Evolutionary conservation across 2,329 filamentous ascomycete genomes (phyloP).

Genomic region (Fusarium stilboides): DNA sequence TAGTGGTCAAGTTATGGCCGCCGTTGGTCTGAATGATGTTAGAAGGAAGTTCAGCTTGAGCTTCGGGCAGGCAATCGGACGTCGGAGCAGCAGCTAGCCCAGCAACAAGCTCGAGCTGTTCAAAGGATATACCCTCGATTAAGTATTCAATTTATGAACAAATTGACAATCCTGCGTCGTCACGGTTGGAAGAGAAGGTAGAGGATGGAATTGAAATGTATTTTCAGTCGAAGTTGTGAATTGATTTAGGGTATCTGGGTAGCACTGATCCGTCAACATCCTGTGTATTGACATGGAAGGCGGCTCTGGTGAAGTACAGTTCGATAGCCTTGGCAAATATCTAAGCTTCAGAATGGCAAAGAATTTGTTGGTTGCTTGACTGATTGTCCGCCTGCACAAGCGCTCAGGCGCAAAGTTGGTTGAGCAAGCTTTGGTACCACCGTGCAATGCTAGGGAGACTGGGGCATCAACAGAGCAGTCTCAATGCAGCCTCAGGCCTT

Average conservation of each 20-base stretch:
- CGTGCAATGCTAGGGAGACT: background rate
- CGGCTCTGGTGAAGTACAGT: background rate
- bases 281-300: background rate
- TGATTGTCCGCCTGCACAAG: background rate
- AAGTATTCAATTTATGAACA: background rate
- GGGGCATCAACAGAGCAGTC: background rate
- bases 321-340: background rate
- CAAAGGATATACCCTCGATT: background rate
- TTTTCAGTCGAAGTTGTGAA: background rate
- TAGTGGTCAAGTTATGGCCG: background rate
- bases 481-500: conserved; percentile 13
- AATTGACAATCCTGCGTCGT: background rate
- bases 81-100: background rate
- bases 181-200: background rate
- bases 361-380: background rate
- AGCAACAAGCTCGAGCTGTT: background rate
- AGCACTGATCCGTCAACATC: background rate
- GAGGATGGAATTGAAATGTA: background rate
- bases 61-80: background rate
- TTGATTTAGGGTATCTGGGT: background rate
- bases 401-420: background rate
- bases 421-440: background rate
- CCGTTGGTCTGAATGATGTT: background rate
- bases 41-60: background rate
- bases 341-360: background rate